Percentiles rank a stretch among this genome's conserved stretches.
phyloP scores from a whole-genome alignment of 208 protist genomes.

The Acanthamoeba sp. region DNA sequence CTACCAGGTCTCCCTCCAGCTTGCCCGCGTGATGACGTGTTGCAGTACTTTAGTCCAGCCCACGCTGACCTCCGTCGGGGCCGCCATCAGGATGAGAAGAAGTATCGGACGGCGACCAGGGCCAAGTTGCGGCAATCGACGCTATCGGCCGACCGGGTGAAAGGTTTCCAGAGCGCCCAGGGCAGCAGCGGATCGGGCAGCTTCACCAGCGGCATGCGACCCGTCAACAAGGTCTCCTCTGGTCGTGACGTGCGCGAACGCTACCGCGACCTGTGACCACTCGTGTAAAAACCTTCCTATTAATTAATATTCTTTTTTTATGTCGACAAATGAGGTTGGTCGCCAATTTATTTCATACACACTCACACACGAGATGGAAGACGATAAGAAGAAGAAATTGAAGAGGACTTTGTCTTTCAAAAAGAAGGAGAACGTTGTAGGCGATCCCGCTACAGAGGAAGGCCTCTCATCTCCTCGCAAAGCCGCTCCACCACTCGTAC shows the following conservation, averaged over 20 bases:
- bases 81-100: conserved; percentile 23
- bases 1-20: not conserved
- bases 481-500: not conserved
- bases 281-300: too few species aligned
- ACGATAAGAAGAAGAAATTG: not conserved
- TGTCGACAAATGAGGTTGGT: too few species aligned
- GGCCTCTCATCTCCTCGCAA: not conserved
- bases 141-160: not conserved
- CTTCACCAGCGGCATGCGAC: not conserved
- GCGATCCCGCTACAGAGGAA: not conserved
- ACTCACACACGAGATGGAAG: too few species aligned
- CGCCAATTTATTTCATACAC: too few species aligned
- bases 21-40: not conserved
- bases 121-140: conserved; percentile 16
- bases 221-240: conserved; percentile 29
- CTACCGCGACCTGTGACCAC: not conserved
- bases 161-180: not conserved
- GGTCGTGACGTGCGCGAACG: conserved; percentile 35
- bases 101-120: not conserved
- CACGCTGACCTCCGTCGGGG: too few species aligned
- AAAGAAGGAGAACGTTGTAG: not conserved
- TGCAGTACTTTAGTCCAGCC: not conserved
- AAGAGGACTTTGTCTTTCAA: not conserved
- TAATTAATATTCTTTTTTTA: too few species aligned
- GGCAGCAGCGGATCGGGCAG: not conserved